A percentile compares a stretch with the other conserved stretches of the same genome.
Conservation (phyloP, 2,329 filamentous ascomycete species). For the Colletotrichum orbiculare region DNA sequence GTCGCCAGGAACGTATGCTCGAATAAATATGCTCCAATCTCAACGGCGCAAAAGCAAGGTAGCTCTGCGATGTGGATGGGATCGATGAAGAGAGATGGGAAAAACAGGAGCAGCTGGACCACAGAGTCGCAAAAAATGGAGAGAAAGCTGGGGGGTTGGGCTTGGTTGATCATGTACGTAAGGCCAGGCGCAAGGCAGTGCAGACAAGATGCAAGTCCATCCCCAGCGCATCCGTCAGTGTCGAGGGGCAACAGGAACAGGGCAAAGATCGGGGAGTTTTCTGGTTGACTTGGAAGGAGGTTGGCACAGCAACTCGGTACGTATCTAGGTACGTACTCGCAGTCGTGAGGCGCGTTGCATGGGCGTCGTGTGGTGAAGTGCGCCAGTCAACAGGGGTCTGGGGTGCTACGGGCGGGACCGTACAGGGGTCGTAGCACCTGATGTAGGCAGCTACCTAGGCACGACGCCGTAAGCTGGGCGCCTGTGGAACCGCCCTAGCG, state of each 20-base stretch:
- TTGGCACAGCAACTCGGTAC: constrained; percentile 25
- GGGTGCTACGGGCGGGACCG: background rate
- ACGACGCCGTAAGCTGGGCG: no score
- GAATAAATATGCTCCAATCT: no score
- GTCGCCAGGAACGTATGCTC: no score
- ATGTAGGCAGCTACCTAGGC: no score
- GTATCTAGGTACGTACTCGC: no score
- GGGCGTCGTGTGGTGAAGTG: constrained; percentile 16
- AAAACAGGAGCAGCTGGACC: constrained; percentile 1
- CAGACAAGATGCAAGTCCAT: background rate
- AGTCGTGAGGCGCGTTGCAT: background rate
- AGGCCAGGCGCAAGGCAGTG: no score
- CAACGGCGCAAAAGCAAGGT: no score
- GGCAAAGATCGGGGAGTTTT: constrained; percentile 29
- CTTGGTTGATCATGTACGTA: background rate
- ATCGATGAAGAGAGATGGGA: constrained; percentile 3
- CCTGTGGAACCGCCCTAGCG: constrained; percentile 14
- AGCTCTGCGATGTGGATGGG: constrained; percentile 6
- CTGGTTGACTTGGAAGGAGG: background rate
- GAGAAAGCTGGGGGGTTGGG: constrained; percentile 7
- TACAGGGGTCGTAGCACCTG: constrained; percentile 11
- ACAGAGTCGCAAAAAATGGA: constrained; percentile 1
- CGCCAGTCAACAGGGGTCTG: background rate
- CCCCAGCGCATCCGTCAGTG: constrained; percentile 34
- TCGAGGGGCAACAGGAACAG: constrained; percentile 34